These are phyloP conservation scores for Cytospora piceicola DNA, from an alignment of 2,329 filamentous ascomycete species.

Conservation along the genomic window DNA sequence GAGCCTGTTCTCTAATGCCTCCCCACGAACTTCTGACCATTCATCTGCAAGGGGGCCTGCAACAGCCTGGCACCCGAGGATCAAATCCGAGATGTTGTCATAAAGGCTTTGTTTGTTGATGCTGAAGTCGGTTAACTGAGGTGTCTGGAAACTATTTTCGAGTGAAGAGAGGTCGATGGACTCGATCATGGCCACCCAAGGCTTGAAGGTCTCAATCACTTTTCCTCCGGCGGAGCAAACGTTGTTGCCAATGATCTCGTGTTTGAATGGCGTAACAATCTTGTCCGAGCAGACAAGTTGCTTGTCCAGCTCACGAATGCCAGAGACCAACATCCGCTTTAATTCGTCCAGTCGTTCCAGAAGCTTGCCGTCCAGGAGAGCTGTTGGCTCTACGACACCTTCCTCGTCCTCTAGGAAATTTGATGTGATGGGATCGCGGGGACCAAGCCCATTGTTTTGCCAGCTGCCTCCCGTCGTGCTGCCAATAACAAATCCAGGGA, in stretches of 20 bases:
- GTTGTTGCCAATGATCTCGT: constrained; percentile 79
- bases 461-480: constrained; percentile 85
- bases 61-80: constrained; percentile 88
- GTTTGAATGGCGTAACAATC: constrained; percentile 76
- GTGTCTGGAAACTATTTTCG: constrained; percentile 77
- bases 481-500: constrained; percentile 90
- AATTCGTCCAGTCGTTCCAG: constrained; percentile 85
- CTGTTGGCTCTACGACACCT: constrained; percentile 69
- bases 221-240: constrained; percentile 78
- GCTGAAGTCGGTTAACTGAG: constrained; percentile 84
- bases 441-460: constrained; percentile 71
- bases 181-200: constrained; percentile 88
- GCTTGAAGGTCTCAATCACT: constrained; percentile 85
- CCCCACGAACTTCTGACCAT: constrained; percentile 90
- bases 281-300: constrained; percentile 78
- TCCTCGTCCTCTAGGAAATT: constrained; percentile 88
- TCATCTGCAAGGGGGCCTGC: constrained; percentile 90
- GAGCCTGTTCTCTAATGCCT: constrained; percentile 84
- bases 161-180: constrained; percentile 86
- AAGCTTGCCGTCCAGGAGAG: constrained; percentile 73
- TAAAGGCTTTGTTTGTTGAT: constrained; percentile 92
- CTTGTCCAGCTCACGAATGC: constrained; percentile 86
- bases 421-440: constrained; percentile 73
- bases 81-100: constrained; percentile 87
- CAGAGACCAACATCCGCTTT: constrained; percentile 82